Evolutionary conservation across 306 rosid species (phyloP).

Genomic region (Hylodesmum podocarpum): DNA sequence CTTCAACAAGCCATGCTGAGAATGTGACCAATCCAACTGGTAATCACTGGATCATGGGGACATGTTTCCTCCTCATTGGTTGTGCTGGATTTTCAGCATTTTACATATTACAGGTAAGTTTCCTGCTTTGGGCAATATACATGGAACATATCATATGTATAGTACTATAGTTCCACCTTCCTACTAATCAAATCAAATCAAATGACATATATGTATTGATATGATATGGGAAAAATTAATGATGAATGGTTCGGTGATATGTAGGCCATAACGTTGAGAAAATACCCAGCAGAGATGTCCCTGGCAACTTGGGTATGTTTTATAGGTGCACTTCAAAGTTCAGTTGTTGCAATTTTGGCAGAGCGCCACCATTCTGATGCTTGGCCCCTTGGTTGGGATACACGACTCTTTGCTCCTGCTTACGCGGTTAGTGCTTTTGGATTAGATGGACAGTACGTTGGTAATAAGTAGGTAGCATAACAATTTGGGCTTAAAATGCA

Average conservation of each 20-base stretch:
- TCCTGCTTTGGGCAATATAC: too few species aligned
- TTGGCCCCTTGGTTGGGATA: constrained; percentile 64
- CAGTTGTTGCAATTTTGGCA: constrained; percentile 41
- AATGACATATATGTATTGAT: too few species aligned
- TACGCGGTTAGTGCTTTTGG: constrained; percentile 48
- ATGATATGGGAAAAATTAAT: background rate
- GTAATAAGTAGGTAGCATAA: background rate
- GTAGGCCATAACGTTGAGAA: constrained; percentile 71
- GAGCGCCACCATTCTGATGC: constrained; percentile 54
- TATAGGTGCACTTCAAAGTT: constrained; percentile 60
- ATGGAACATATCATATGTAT: too few species aligned
- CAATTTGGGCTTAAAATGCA: background rate
- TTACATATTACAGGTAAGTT: too few species aligned
- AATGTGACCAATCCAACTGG: constrained; percentile 28
- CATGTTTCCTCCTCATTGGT: constrained; percentile 60
- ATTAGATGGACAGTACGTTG: too few species aligned
- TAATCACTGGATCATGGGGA: constrained; percentile 51
- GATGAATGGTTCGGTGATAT: background rate
- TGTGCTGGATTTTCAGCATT: constrained; percentile 70
- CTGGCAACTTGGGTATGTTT: constrained; percentile 72
- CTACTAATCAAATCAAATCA: too few species aligned
- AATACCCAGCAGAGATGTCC: constrained; percentile 68
- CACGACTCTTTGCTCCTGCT: constrained; percentile 57
- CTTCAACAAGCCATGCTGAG: background rate
- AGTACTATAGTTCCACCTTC: too few species aligned